A percentile compares a stretch with the other conserved stretches of the same genome.
Conservation (phyloP, 2,329 filamentous ascomycete genomes). For the Alternaria tenuissima region DNA sequence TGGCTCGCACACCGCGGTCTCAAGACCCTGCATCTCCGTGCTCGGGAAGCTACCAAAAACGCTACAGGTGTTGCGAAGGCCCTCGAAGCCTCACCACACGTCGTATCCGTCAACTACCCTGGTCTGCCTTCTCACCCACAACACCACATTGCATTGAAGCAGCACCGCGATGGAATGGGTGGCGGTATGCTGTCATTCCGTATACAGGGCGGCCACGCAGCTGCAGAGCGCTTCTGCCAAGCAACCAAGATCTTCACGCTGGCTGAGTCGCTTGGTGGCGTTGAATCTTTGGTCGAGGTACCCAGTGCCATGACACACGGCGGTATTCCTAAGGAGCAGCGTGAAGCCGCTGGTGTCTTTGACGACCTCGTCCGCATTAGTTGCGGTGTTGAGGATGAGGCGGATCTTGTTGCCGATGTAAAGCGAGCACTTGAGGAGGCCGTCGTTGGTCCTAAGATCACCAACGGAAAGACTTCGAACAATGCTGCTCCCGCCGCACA, state of each 20-base stretch:
- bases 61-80: conserved; percentile 78
- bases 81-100: conserved; percentile 80
- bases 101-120: conserved; percentile 94
- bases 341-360: conserved; percentile 91
- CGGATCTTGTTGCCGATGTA: conserved; percentile 83
- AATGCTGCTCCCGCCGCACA: neutral
- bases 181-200: conserved; percentile 98
- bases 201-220: conserved; percentile 82
- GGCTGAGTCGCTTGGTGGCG: conserved; percentile 89
- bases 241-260: conserved; percentile 88
- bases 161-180: conserved; percentile 93
- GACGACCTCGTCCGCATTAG: conserved; percentile 94
- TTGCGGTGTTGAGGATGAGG: conserved; percentile 91
- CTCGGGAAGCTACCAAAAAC: conserved; percentile 83
- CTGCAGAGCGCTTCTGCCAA: conserved; percentile 93
- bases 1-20: conserved; percentile 97
- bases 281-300: conserved; percentile 91
- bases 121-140: conserved; percentile 89
- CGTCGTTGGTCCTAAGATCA: conserved; percentile 61
- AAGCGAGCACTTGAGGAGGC: conserved; percentile 83
- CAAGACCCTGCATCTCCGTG: conserved; percentile 95
- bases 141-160: conserved; percentile 81
- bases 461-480: conserved; percentile 21
- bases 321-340: conserved; percentile 87
- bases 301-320: conserved; percentile 97